Base-by-base conservation (phyloP, 345 rosid species). In the Salix exigua region DNA sequence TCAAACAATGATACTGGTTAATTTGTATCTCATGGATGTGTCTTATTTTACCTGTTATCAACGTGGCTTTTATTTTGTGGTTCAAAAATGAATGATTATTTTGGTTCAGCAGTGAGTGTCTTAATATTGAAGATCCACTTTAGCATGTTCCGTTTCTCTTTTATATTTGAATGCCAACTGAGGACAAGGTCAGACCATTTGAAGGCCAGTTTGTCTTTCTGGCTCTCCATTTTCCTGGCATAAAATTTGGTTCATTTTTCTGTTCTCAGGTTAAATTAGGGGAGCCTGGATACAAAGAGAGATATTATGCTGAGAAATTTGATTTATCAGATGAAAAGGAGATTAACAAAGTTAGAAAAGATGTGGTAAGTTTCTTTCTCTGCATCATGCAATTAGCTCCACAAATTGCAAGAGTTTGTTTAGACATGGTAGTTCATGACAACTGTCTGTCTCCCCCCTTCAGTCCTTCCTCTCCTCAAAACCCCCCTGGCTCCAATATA, bases 241-340 rank as follows among this genome's bases (percentile, higher is more conserved):
- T 42, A 19, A 68, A 51, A 60, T 74, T 51, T 38, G 11, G 30
- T 26, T 51, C 14, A 1, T 16, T 75, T 35, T 21, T 70, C 33
- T 64, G 72, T 66, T 30, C 13, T 77, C 83, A 96, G 98, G 88
- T 96, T 83, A 96, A 86, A 82, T 85, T 96, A 66, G 98, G 99
- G 72, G 97, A 96, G 82, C 94, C 98, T 33, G 99, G 97, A 76
- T 94, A 92, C 85, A 94, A 91, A 80, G 93, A 92, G 76, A 88
- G 98, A 82, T 96, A 96, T 76, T 96, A 96, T 80, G 87, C 90
- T 21, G 97, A 94, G 85, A 96, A 96, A 79, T 91, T 92, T 82
- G 86, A 80, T 28, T 26, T 88, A 33, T 88, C 93, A 80, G 88
- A 79, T 75, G 88, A 79, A 12, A 90, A 82, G 69, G 91, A 91